Percentiles rank a stretch among this genome's conserved stretches.
Evolutionary conservation across 2,329 filamentous ascomycete species (phyloP).

Genomic region (Allantophomopsis cytisporea): DNA sequence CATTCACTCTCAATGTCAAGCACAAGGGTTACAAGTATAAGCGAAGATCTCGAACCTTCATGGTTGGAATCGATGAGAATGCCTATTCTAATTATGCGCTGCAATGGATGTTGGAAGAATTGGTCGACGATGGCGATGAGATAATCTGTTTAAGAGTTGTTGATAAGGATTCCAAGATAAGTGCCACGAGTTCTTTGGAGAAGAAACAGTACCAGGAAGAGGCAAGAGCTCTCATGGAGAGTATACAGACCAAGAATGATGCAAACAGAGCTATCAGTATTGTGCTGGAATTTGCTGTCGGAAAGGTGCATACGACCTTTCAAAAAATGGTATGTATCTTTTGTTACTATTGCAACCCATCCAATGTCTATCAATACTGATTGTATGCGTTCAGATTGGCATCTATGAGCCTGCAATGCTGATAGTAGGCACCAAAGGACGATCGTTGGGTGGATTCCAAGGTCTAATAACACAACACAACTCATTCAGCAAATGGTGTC

Average conservation of each 20-base stretch:
- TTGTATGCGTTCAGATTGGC: conserved; percentile 36
- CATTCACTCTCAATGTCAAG: conserved; percentile 57
- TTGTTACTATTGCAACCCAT: neutral
- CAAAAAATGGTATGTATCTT: conserved; percentile 49
- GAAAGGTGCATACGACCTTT: conserved; percentile 59
- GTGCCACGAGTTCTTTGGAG: conserved; percentile 42
- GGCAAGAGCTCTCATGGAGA: conserved; percentile 48
- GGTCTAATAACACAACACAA: conserved; percentile 45
- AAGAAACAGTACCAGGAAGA: conserved; percentile 49
- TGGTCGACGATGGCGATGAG: conserved; percentile 67
- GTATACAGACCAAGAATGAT: conserved; percentile 55
- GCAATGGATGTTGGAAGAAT: conserved; percentile 61
- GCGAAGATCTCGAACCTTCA: conserved; percentile 53
- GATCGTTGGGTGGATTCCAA: conserved; percentile 56
- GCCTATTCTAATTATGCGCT: conserved; percentile 64
- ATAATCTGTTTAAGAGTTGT: conserved; percentile 61
- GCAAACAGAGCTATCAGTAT: conserved; percentile 60
- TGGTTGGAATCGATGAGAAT: conserved; percentile 62
- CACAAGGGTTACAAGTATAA: conserved; percentile 59
- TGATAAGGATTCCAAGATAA: conserved; percentile 55
- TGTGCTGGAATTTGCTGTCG: conserved; percentile 58
- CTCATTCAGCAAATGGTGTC: conserved; percentile 61
- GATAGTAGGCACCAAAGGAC: conserved; percentile 57
- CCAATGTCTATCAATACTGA: conserved; percentile 2
- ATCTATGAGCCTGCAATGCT: conserved; percentile 63